A percentile compares a stretch with the other conserved stretches of the same genome.
phyloP scores from a whole-genome alignment of 306 rosid species.

The Pyrus betulifolia region DNA sequence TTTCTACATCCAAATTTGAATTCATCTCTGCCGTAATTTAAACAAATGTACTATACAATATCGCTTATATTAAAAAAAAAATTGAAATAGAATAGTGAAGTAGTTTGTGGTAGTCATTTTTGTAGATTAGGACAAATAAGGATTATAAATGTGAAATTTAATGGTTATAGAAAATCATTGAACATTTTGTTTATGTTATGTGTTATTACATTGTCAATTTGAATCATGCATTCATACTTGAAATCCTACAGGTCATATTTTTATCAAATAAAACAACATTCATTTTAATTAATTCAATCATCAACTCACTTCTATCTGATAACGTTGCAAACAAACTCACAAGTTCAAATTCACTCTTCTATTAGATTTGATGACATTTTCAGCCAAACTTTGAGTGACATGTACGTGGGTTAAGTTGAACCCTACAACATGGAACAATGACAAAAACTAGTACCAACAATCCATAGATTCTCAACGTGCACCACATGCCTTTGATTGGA shows the following conservation, averaged over 20 bases:
- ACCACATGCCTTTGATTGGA: background rate
- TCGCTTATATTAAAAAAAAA: too few species aligned
- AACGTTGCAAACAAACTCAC: background rate
- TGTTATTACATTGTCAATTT: background rate
- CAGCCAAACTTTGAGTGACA: background rate
- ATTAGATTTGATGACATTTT: background rate
- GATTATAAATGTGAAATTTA: background rate
- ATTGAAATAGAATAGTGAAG: background rate
- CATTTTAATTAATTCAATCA: too few species aligned
- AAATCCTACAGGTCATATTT: background rate
- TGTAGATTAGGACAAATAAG: background rate
- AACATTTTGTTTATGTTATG: background rate
- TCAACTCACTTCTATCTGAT: too few species aligned
- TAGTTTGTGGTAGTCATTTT: background rate
- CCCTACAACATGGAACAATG: background rate
- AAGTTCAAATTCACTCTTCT: background rate
- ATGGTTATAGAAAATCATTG: background rate
- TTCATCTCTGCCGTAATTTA: too few species aligned
- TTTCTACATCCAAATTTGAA: too few species aligned
- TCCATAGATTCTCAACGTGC: conserved; percentile 7
- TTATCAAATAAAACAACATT: background rate
- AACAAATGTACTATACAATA: background rate
- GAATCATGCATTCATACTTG: background rate
- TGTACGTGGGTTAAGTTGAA: background rate
- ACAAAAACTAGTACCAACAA: background rate